phyloP scores from a whole-genome alignment of 2,329 filamentous ascomycete species.

The Pyrenophora seminiperda region DNA sequence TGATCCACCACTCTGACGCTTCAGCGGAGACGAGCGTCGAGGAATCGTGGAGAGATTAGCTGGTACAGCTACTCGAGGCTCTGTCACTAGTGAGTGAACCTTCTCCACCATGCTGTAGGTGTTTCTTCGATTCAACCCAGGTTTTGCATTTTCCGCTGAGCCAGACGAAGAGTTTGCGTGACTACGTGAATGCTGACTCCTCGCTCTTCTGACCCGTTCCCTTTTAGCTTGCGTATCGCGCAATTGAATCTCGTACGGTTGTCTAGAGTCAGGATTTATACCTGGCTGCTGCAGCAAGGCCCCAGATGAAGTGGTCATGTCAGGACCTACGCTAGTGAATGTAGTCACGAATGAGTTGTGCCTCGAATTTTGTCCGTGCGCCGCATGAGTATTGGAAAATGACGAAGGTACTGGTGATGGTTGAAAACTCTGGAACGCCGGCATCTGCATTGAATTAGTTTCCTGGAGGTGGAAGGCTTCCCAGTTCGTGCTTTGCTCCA shows the following conservation, averaged over 20 bases:
- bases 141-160: conserved; percentile 39
- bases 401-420: conserved; percentile 33
- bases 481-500: conserved; percentile 40
- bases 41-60: conserved; percentile 42
- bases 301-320: conserved; percentile 36
- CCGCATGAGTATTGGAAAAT: conserved; percentile 29
- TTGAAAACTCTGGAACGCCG: conserved; percentile 42
- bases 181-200: conserved; percentile 47
- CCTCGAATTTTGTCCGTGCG: conserved; percentile 26
- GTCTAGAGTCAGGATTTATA: conserved; percentile 28
- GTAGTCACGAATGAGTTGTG: conserved; percentile 44
- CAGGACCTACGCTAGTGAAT: conserved; percentile 50
- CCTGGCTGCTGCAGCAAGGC: conserved; percentile 29
- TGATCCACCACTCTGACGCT: conserved; percentile 50
- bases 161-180: conserved; percentile 48
- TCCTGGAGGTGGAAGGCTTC: conserved; percentile 38
- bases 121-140: conserved; percentile 53
- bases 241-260: conserved; percentile 49
- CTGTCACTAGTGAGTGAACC: conserved; percentile 35
- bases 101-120: conserved; percentile 51
- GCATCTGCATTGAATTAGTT: conserved; percentile 40
- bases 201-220: conserved; percentile 38
- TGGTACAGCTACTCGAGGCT: conserved; percentile 34
- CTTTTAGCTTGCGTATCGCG: conserved; percentile 44
- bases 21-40: conserved; percentile 54